Evolutionary conservation across 495 filamentous ascomycete species (phyloP), one percentile per base, ranked within the genome.

Genomic region (Aspergillus panamensis): DNA sequence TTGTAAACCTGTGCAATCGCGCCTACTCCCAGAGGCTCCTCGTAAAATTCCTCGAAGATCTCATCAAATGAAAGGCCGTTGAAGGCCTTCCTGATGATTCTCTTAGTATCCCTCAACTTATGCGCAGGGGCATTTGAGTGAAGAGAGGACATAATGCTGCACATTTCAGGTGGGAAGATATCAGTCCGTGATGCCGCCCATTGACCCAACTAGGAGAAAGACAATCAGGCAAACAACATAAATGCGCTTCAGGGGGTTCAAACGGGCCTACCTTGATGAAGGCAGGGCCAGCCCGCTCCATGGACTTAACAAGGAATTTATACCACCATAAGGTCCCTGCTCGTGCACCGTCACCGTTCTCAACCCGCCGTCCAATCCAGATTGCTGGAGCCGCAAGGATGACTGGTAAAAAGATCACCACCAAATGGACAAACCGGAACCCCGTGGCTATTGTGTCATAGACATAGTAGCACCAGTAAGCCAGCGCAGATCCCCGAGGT

Each of bases 1-100:
- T 88, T 95, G 77, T 99, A 99, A 10, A 97, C 95, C 70, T 99
- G 95, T 14, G 95, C 95, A 66, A 99, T 97, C 13, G 95, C 94
- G 20, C 95, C 95, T 4, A 97, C 93, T 12, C 95, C 95, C 2
- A 99, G 74, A 0, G 95, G 94, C 53, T 83, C 83, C 69, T 95
- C 90, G 20, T 96, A 79, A 64, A 99, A 99, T 67, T 97, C 95
- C 29, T 96, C 92, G 62, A 99, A 99, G 29, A 99, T 97, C 5
- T 96, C 89, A 20, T 91, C 85, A 51, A 97, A 96, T 2, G 73
- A 69, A 35, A 87, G 74, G 2, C 88, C 89, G 55, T 85, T 82
- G 65, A 99, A 99, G 1, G 95, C 93, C 40, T 84, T 82, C 51
- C 76, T 73, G 21, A 99, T 84, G 20, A 82, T 96, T 44, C 78